These are phyloP conservation scores for Echinochloa phyllopogon DNA, from an alignment of 176 grass and related monocot genomes.

Conservation along the genomic window DNA sequence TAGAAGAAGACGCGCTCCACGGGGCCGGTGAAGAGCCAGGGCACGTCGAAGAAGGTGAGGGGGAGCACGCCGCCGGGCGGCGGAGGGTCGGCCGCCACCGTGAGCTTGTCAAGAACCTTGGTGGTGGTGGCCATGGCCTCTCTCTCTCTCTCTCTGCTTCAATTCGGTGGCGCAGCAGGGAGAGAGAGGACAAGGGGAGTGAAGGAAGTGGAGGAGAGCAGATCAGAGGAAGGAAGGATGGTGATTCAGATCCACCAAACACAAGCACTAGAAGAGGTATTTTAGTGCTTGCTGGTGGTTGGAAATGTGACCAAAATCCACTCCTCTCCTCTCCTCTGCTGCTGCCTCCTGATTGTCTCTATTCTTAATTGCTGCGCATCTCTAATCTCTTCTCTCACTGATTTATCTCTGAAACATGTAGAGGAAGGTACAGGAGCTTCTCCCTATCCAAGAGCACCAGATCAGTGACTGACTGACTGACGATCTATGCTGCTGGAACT, in stretches of 20 bases:
- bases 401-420: conserved; percentile 9
- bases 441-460: conserved; percentile 1
- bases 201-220: neutral
- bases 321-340: neutral
- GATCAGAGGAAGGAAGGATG: conserved; percentile 8
- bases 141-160: neutral
- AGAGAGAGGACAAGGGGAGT: neutral
- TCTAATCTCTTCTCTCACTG: neutral
- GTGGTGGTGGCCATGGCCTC: conserved; percentile 37
- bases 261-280: conserved; percentile 15
- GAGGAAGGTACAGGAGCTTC: neutral
- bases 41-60: conserved; percentile 89
- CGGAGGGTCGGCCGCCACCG: conserved; percentile 42
- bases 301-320: conserved; percentile 24
- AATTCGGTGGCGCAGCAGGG: neutral
- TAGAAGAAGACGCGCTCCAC: conserved; percentile 96
- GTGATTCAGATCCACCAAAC: conserved; percentile 60
- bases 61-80: conserved; percentile 52
- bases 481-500: neutral
- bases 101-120: conserved; percentile 50
- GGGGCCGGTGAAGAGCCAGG: conserved; percentile 93
- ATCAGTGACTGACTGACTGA: neutral
- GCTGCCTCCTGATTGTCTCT: neutral
- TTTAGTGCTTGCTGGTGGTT: neutral
- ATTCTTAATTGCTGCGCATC: neutral